phyloP scores from a whole-genome alignment of 2,329 filamentous ascomycete genomes.

The Ophiostoma quercus region DNA sequence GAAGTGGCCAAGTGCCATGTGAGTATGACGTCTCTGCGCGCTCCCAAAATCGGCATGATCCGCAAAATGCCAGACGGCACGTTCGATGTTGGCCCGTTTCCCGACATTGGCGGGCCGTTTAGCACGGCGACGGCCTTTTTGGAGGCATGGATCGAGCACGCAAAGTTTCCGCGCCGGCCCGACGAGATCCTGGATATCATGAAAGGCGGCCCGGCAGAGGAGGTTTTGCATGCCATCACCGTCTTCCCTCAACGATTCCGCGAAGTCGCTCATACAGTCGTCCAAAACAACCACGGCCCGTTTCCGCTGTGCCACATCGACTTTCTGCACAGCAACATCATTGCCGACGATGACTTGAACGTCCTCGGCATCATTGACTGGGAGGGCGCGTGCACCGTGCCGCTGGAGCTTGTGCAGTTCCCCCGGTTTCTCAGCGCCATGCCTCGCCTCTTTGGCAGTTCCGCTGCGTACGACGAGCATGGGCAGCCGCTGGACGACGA shows the following conservation, averaged over 20 bases:
- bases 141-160: conserved; percentile 27
- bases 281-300: conserved; percentile 28
- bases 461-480: not conserved
- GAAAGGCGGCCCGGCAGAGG: conserved; percentile 22
- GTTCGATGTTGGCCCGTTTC: conserved; percentile 27
- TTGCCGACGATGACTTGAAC: conserved; percentile 31
- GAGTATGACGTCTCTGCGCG: conserved; percentile 23
- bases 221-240: conserved; percentile 25
- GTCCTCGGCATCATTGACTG: conserved; percentile 34
- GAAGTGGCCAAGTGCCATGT: conserved; percentile 25
- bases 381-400: conserved; percentile 31
- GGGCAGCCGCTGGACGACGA: not conserved
- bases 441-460: not conserved
- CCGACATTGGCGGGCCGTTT: conserved; percentile 28
- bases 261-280: conserved; percentile 18
- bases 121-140: conserved; percentile 29
- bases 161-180: conserved; percentile 25
- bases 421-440: not conserved
- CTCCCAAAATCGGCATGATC: conserved; percentile 27
- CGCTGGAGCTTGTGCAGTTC: conserved; percentile 25
- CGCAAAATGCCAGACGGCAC: conserved; percentile 17
- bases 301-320: conserved; percentile 34
- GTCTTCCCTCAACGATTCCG: conserved; percentile 22
- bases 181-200: conserved; percentile 26
- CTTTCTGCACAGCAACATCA: conserved; percentile 34